Evolutionary conservation across 352 stramenopile species (phyloP).

Genomic region (Aphanomyces stellatus): DNA sequence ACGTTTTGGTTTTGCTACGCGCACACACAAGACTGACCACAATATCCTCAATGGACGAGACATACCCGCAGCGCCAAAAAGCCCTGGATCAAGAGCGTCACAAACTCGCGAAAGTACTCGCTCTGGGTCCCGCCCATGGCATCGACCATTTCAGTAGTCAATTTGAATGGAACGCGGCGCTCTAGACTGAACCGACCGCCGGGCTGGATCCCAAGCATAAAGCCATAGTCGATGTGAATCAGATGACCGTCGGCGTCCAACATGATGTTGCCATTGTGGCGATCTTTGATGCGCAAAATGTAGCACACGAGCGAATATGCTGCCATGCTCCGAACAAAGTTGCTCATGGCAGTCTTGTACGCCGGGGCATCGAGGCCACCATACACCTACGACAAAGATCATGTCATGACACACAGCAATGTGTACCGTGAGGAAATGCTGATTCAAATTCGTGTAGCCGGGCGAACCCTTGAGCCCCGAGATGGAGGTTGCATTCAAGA

Average conservation of each 20-base stretch:
- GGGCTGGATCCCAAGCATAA: conserved; percentile 96
- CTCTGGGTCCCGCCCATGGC: conserved; percentile 90
- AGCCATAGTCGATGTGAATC: conserved; percentile 99
- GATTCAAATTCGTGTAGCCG: conserved; percentile 78
- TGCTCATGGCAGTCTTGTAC: conserved; percentile 93
- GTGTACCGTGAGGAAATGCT: conserved; percentile 60
- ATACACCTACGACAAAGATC: conserved; percentile 88
- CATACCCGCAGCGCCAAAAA: conserved; percentile 94
- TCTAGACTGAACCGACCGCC: conserved; percentile 93
- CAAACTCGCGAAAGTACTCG: conserved; percentile 93
- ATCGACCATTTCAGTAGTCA: conserved; percentile 97
- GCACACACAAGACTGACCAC: conserved; percentile 2
- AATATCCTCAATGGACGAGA: neutral
- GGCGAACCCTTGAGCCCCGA: conserved; percentile 91
- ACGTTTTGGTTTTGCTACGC: conserved; percentile 59
- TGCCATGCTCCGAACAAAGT: conserved; percentile 96
- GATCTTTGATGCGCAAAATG: conserved; percentile 97
- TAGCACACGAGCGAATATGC: conserved; percentile 98
- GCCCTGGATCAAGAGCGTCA: conserved; percentile 95
- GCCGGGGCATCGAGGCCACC: conserved; percentile 56
- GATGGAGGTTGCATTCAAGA: conserved; percentile 96
- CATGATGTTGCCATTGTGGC: conserved; percentile 99
- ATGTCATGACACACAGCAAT: neutral
- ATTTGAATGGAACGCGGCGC: conserved; percentile 95
- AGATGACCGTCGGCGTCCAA: conserved; percentile 96